phyloP scores from a whole-genome alignment of 306 rosid species.

The Trichosanthes cucumerina region DNA sequence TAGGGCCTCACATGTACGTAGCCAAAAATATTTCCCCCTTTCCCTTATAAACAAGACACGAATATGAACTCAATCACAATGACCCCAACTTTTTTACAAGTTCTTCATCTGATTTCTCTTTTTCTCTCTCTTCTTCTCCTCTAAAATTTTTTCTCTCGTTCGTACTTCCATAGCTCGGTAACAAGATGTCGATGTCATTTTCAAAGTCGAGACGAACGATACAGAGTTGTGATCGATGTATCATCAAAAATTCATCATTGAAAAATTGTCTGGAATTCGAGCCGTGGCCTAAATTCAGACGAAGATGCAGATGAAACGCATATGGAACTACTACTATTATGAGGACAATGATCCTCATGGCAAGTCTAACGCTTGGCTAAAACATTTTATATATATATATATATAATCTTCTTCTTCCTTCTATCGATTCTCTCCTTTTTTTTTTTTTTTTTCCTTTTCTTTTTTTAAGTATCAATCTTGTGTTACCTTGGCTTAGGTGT shows the following conservation, averaged over 20 bases:
- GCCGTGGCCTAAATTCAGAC: constrained; percentile 35
- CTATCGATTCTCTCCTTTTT: neutral
- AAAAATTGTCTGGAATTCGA: constrained; percentile 14
- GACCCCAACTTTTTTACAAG: constrained; percentile 9
- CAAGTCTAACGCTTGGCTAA: constrained; percentile 98
- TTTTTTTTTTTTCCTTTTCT: neutral
- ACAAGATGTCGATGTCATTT: constrained; percentile 11
- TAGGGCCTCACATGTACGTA: constrained; percentile 14
- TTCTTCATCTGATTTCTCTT: neutral
- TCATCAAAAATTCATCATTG: neutral
- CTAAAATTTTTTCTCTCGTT: neutral
- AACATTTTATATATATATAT: neutral
- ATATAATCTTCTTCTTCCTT: neutral
- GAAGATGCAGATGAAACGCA: constrained; percentile 5
- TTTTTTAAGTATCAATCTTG: neutral
- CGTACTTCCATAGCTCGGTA: neutral
- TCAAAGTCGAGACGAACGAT: constrained; percentile 14
- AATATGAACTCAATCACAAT: constrained; percentile 23
- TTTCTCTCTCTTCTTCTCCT: neutral
- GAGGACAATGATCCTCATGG: constrained; percentile 61
- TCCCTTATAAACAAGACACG: constrained; percentile 10
- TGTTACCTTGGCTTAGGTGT: neutral
- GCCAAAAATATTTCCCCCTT: constrained; percentile 5
- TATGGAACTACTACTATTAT: neutral
- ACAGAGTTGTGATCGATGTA: neutral